Percentiles rank a stretch among this genome's conserved stretches.
Evolutionary conservation across 1,284 basidiomycete species (phyloP).

Genomic region (Agaricales sp.): DNA sequence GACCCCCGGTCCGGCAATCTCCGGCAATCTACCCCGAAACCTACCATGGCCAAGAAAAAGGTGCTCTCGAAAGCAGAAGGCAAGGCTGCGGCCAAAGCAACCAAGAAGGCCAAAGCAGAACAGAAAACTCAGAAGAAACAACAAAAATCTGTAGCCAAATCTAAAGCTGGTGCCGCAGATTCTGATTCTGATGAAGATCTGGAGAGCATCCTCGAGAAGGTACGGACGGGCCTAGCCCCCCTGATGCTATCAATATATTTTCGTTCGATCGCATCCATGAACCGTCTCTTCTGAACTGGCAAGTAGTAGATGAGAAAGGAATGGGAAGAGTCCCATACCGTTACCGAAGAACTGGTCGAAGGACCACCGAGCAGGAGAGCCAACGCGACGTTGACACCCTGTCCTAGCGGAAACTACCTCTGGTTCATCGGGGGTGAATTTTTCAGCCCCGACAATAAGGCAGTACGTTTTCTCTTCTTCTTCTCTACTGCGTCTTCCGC

Average conservation of each 20-base stretch:
- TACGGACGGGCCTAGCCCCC: constrained; percentile 22
- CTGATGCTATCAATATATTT: constrained; percentile 4
- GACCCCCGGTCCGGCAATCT: neutral
- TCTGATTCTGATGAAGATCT: constrained; percentile 69
- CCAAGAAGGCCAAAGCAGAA: constrained; percentile 62
- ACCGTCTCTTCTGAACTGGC: neutral
- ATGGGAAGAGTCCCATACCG: constrained; percentile 66
- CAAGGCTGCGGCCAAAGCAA: constrained; percentile 48
- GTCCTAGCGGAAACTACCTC: constrained; percentile 68
- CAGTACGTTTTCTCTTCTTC: constrained; percentile 34
- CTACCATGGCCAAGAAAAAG: constrained; percentile 37
- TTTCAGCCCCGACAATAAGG: constrained; percentile 75
- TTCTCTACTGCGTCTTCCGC: neutral
- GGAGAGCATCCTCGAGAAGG: constrained; percentile 71
- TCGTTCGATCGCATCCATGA: constrained; percentile 4
- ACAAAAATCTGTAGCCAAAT: constrained; percentile 27
- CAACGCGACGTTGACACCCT: constrained; percentile 72
- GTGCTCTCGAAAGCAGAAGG: constrained; percentile 26
- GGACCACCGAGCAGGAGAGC: constrained; percentile 74
- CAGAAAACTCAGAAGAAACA: constrained; percentile 54
- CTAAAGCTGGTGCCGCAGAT: constrained; percentile 37
- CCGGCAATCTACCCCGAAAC: neutral
- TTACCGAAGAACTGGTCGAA: constrained; percentile 67
- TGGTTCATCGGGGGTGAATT: constrained; percentile 82
- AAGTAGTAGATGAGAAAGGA: constrained; percentile 59